phyloP scores from a whole-genome alignment of 192 early-diverging fungal genomes.

The Coemansia biformis region DNA sequence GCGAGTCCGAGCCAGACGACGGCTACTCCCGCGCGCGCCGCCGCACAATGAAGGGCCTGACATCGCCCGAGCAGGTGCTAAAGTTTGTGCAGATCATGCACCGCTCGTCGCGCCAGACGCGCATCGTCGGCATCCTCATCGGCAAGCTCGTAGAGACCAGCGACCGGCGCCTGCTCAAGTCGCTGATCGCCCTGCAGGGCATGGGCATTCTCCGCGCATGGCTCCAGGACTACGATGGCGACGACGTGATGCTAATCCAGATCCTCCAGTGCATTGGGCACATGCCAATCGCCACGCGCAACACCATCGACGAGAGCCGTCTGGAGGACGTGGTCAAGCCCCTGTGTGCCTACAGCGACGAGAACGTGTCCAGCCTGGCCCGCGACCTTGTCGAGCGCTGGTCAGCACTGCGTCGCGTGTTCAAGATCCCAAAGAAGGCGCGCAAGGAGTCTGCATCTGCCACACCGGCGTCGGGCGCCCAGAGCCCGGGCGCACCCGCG shows the following conservation, averaged over 20 bases:
- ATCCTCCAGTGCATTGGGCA: constrained; percentile 63
- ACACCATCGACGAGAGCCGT: constrained; percentile 72
- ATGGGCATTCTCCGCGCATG: constrained; percentile 33
- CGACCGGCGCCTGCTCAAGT: constrained; percentile 62
- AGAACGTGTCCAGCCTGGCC: constrained; percentile 33
- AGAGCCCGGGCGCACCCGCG: constrained; percentile 17
- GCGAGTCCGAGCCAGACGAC: constrained; percentile 15
- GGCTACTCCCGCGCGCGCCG: too few relatives aligned
- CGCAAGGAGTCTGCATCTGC: constrained; percentile 22
- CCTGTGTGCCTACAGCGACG: constrained; percentile 35
- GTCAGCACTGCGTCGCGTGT: constrained; percentile 34
- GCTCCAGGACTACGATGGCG: constrained; percentile 61
- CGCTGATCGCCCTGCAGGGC: constrained; percentile 50
- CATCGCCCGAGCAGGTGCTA: constrained; percentile 68
- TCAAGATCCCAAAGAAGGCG: constrained; percentile 45
- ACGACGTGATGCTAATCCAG: constrained; percentile 58
- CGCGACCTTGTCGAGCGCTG: constrained; percentile 31
- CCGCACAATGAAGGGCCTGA: constrained; percentile 57
- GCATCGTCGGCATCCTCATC: constrained; percentile 55
- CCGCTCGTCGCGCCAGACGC: constrained; percentile 52
- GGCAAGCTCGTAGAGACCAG: constrained; percentile 58
- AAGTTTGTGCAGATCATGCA: constrained; percentile 72
- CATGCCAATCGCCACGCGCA: constrained; percentile 74
- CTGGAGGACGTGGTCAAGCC: constrained; percentile 63
- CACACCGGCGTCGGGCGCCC: constrained; percentile 21